phyloP scores from a whole-genome alignment of 1,284 basidiomycete species.

The Lentinula novae-zelandiae region DNA sequence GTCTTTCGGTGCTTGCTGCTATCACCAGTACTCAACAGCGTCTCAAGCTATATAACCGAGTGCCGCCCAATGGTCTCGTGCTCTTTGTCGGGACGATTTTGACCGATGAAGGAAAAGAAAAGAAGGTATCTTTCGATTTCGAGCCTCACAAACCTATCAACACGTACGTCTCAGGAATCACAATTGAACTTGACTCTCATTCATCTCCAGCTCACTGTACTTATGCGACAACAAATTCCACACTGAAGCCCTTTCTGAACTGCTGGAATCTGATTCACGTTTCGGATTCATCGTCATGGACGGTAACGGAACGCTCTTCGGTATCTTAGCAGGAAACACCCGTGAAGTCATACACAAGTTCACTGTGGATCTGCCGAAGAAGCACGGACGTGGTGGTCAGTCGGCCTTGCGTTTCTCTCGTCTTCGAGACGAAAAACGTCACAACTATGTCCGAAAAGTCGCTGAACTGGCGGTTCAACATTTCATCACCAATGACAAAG shows the following conservation, averaged over 20 bases:
- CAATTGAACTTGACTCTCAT: conserved; percentile 1
- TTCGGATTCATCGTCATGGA: conserved; percentile 99
- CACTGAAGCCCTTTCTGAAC: conserved; percentile 94
- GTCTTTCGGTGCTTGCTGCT: conserved; percentile 94
- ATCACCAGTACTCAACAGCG: conserved; percentile 99
- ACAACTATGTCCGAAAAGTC: conserved; percentile 99
- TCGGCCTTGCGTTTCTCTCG: conserved; percentile 99
- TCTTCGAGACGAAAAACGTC: conserved; percentile 97
- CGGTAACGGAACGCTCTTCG: conserved; percentile 95
- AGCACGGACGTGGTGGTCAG: conserved; percentile 99
- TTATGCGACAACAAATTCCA: conserved; percentile 99
- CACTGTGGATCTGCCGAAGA: conserved; percentile 98
- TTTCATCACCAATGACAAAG: conserved; percentile 97
- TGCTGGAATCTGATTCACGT: conserved; percentile 95
- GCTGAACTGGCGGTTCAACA: conserved; percentile 97
- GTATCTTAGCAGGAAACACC: conserved; percentile 95
- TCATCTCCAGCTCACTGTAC: conserved; percentile 76
- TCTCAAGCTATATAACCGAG: conserved; percentile 93
- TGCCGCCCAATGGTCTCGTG: conserved; percentile 95
- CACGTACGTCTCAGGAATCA: conserved; percentile 59
- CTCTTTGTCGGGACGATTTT: conserved; percentile 97
- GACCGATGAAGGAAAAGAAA: conserved; percentile 98
- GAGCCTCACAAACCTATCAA: conserved; percentile 99
- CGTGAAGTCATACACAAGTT: conserved; percentile 98
- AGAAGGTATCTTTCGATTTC: conserved; percentile 97